Percentiles rank a stretch among this genome's conserved stretches.
phyloP scores from a whole-genome alignment of 2,329 filamentous ascomycete genomes.

The Phoma sp. region DNA sequence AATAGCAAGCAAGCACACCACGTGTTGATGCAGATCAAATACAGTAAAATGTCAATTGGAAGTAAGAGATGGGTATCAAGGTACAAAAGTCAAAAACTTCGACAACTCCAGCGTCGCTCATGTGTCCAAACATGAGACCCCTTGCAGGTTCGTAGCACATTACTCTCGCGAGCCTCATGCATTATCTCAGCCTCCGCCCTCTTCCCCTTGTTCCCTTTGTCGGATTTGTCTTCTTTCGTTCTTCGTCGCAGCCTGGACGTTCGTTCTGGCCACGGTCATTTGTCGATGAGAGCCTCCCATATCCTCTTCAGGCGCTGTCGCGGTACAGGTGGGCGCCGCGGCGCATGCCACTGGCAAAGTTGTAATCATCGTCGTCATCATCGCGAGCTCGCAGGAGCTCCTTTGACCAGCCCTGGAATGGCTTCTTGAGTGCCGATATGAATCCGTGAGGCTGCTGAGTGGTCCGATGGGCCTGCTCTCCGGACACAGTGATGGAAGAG shows the following conservation, averaged over 20 bases:
- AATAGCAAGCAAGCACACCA: too few relatives aligned
- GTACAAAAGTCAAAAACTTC: background rate
- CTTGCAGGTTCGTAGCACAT: background rate
- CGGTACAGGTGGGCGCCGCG: slow-evolving; percentile 23
- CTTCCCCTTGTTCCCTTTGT: background rate
- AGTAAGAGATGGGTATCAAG: background rate
- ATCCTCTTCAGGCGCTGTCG: background rate
- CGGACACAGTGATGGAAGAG: slow-evolving; percentile 8
- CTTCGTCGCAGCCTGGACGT: background rate
- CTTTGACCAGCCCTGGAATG: slow-evolving; percentile 45
- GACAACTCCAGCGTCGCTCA: background rate
- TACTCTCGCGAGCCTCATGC: background rate
- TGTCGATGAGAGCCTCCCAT: background rate
- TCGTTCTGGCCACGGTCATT: too few relatives aligned
- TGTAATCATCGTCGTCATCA: slow-evolving; percentile 46
- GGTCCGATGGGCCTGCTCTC: background rate
- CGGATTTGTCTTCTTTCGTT: too few relatives aligned
- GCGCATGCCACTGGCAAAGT: slow-evolving; percentile 37
- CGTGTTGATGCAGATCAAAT: background rate
- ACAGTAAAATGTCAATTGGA: background rate
- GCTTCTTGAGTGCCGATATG: slow-evolving; percentile 38
- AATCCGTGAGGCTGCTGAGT: slow-evolving; percentile 6
- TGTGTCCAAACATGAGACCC: background rate
- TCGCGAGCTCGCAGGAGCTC: slow-evolving; percentile 42
- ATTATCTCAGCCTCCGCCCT: background rate